phyloP scores from a whole-genome alignment of 2,329 filamentous ascomycete genomes.

The Pestalotiopsis sp. region DNA sequence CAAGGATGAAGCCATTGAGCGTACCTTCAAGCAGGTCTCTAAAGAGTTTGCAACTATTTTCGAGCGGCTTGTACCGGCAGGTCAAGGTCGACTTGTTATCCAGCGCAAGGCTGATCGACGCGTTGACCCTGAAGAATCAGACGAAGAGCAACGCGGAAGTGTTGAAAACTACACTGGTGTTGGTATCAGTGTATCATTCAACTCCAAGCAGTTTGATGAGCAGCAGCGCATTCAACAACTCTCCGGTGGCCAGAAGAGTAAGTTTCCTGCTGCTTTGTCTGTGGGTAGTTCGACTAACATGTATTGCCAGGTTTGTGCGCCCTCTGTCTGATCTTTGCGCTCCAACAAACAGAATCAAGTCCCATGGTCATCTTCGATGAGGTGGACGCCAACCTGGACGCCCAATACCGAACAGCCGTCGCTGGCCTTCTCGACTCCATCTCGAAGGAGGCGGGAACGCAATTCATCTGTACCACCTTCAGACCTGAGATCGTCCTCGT shows the following conservation, averaged over 20 bases:
- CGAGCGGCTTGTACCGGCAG: slow-evolving; percentile 90
- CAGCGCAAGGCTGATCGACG: slow-evolving; percentile 83
- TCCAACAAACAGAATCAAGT: slow-evolving; percentile 94
- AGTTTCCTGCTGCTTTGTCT: slow-evolving; percentile 36
- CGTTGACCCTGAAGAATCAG: slow-evolving; percentile 64
- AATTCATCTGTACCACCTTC: slow-evolving; percentile 99
- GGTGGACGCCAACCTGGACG: slow-evolving; percentile 96
- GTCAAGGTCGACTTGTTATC: slow-evolving; percentile 88
- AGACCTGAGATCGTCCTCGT: slow-evolving; percentile 93
- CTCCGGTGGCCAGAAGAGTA: slow-evolving; percentile 96
- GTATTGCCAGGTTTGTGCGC: slow-evolving; percentile 76
- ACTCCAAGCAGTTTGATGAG: slow-evolving; percentile 92
- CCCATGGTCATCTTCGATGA: slow-evolving; percentile 99
- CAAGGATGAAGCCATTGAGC: slow-evolving; percentile 97
- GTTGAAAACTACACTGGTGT: slow-evolving; percentile 98
- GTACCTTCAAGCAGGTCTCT: slow-evolving; percentile 97
- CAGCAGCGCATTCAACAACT: slow-evolving; percentile 98
- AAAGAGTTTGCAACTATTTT: slow-evolving; percentile 93
- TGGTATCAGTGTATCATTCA: slow-evolving; percentile 96
- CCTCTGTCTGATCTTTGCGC: slow-evolving; percentile 97
- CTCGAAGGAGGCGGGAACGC: slow-evolving; percentile 64
- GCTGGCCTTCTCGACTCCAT: slow-evolving; percentile 85
- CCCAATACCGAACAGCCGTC: slow-evolving; percentile 95
- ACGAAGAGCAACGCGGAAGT: slow-evolving; percentile 67
- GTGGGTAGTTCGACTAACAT: slow-evolving; percentile 18